phyloP scores from a whole-genome alignment of 2,329 filamentous ascomycete species.

The Trichophyton benhamiae region DNA sequence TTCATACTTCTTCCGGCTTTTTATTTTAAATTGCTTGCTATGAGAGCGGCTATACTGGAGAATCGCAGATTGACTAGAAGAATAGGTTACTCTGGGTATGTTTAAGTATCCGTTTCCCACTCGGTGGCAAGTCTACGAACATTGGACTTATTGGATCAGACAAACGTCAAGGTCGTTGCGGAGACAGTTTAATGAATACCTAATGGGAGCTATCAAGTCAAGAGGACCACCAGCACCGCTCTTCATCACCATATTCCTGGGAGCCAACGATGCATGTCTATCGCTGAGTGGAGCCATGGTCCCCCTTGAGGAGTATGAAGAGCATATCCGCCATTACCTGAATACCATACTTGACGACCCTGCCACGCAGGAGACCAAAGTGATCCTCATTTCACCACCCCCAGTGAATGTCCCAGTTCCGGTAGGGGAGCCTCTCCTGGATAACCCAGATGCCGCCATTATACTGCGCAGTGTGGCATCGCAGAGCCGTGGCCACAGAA shows the following conservation, averaged over 20 bases:
- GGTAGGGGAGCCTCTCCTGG: neutral
- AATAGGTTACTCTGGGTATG: constrained; percentile 14
- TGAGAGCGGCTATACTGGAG: neutral
- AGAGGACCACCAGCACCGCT: constrained; percentile 19
- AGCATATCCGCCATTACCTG: constrained; percentile 26
- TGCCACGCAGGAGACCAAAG: constrained; percentile 21
- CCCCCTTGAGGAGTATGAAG: constrained; percentile 23
- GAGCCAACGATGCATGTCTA: constrained; percentile 30
- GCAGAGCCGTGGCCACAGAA: constrained; percentile 19
- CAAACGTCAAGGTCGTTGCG: constrained; percentile 13
- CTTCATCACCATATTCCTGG: constrained; percentile 30
- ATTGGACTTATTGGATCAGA: constrained; percentile 3
- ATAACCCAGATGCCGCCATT: neutral
- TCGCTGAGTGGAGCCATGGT: constrained; percentile 19
- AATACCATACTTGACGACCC: constrained; percentile 24
- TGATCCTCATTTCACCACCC: constrained; percentile 28
- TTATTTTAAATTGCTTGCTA: neutral
- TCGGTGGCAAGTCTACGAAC: neutral
- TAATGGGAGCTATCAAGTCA: constrained; percentile 9
- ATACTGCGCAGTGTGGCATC: constrained; percentile 6
- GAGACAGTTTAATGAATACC: constrained; percentile 8
- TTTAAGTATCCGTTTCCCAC: neutral
- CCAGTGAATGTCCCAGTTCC: constrained; percentile 22
- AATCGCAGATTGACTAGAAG: neutral
- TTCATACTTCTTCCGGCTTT: neutral